Base-by-base conservation (phyloP, 1,284 basidiomycete genomes). In the Tylopilus sp. region DNA sequence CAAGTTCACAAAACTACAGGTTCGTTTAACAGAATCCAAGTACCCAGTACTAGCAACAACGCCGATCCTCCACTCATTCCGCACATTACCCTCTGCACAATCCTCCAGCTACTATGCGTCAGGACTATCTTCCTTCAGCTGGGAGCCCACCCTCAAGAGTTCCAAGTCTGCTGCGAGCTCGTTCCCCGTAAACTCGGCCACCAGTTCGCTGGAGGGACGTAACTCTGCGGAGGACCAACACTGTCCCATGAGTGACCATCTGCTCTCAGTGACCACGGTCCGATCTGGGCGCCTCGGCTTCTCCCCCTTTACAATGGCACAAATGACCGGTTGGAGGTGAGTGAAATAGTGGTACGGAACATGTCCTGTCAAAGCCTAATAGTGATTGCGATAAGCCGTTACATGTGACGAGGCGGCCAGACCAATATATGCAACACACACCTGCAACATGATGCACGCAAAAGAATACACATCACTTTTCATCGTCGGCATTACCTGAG, bases 401-500 rank as follows among this genome's bases (percentile, higher is more conserved):
- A 15, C 15, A n/a, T n/a, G n/a, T n/a, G n/a, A n/a, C 10, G 10
- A n/a, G 10, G n/a, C n/a, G n/a, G n/a, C n/a, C n/a, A 19, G 12
- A 26, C 0, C 16, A 41, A 41, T 15, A 24, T 36, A 10, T 26
- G 38, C 8, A 15, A 24, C 39, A 52, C 49, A 26, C 26, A 53
- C 58, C 58, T 51, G 58, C n/a, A 59, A 41, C 49, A 51, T 51
- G 47, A 58, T 38, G 22, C 47, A 49, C 24, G 44, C 44, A 24
- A 58, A 58, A 15, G 57, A 51, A 51, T 51, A 58, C 44, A 58
- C 47, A 32, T 58, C 57, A n/a, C 44, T 58, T 36, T 51, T 41
- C 33, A 51, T 36, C 15, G 22, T 58, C 16, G 57, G 47, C 38
- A 15, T 39, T 39, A 39, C 38, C 38, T 15, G 15, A 39, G 38